Percentiles rank a stretch among this genome's conserved stretches.
These are phyloP conservation scores for Physaria fendleri DNA, from an alignment of 345 rosid species.

Conservation along the genomic window DNA sequence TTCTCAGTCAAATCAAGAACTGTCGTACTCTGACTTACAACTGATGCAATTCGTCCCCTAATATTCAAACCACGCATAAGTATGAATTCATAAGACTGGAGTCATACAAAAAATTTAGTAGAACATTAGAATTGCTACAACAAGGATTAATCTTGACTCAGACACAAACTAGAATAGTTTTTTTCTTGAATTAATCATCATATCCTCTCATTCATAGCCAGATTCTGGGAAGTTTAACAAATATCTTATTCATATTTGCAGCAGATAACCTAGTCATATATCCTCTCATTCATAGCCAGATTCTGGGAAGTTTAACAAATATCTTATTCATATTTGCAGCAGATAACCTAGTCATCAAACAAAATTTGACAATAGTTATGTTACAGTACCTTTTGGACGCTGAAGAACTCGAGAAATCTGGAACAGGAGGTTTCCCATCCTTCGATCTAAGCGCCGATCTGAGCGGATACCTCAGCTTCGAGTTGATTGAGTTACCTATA, in stretches of 20 bases:
- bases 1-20: conserved; percentile 62
- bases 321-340: neutral
- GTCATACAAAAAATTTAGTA: neutral
- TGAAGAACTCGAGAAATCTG: conserved; percentile 41
- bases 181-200: neutral
- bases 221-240: neutral
- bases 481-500: conserved; percentile 41
- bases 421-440: conserved; percentile 49
- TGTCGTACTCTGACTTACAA: conserved; percentile 66
- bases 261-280: neutral
- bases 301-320: neutral
- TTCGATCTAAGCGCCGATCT: conserved; percentile 64
- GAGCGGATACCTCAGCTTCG: conserved; percentile 69
- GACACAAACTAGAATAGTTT: neutral
- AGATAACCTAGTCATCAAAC: neutral
- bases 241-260: neutral
- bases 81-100: neutral
- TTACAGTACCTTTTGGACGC: conserved; percentile 6
- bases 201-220: neutral
- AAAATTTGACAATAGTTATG: neutral
- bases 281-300: neutral
- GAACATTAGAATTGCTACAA: neutral
- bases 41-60: conserved; percentile 45
- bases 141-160: too few species aligned
- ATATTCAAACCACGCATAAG: neutral